Conservation (phyloP, 1,284 basidiomycete genomes). For the Marasmius oreades region DNA sequence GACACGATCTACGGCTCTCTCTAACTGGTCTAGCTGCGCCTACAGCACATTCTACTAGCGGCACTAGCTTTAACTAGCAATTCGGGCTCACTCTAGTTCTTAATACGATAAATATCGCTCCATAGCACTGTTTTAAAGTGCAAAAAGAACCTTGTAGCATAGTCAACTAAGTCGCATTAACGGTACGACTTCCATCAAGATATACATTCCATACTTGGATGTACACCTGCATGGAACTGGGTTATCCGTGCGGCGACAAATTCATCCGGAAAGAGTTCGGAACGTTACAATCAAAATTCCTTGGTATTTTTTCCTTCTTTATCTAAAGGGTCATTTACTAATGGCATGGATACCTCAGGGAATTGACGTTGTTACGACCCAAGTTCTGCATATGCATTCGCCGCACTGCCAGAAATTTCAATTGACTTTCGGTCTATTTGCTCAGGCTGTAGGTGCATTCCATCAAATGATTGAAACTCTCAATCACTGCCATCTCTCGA, state of each 20-base stretch:
- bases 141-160: no score
- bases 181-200: background rate
- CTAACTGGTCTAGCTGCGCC: no score
- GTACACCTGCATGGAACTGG: background rate
- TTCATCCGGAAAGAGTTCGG: background rate
- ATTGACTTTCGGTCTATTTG: background rate
- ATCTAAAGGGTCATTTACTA: no score
- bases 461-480: constrained; percentile 4
- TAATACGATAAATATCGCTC: no score
- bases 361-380: constrained; percentile 1
- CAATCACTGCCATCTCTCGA: background rate
- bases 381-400: constrained; percentile 5
- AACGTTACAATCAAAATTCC: background rate
- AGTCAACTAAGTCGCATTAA: no score
- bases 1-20: no score
- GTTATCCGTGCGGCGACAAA: background rate
- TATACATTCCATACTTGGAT: background rate
- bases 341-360: no score
- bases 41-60: no score
- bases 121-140: no score
- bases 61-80: no score
- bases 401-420: background rate
- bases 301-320: background rate
- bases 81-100: no score
- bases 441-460: constrained; percentile 1